These are phyloP conservation scores for Mediolabrus comicus DNA, from an alignment of 108 stramenopile species.

Conservation along the genomic window DNA sequence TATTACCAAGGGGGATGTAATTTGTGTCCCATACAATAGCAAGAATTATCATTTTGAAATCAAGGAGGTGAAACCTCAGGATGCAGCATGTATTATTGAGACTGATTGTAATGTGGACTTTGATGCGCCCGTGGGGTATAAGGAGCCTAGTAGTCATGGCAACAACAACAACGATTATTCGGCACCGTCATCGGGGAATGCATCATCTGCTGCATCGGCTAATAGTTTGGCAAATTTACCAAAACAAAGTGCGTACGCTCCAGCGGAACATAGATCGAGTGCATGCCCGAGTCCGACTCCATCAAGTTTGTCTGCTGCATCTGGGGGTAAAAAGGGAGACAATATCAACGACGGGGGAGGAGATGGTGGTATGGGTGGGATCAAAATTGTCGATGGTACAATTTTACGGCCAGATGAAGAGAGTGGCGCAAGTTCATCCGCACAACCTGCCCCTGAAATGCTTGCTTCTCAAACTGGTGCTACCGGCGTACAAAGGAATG, in stretches of 20 bases:
- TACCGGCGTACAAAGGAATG: conserved; percentile 87
- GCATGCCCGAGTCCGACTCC: conserved; percentile 72
- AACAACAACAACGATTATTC: neutral
- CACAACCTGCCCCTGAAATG: conserved; percentile 28
- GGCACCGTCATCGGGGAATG: conserved; percentile 20
- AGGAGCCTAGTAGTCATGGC: conserved; percentile 54
- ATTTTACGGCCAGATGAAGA: conserved; percentile 52
- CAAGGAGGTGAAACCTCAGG: conserved; percentile 88
- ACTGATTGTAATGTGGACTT: conserved; percentile 95
- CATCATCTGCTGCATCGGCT: conserved; percentile 14
- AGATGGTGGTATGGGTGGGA: conserved; percentile 31
- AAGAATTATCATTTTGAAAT: conserved; percentile 95
- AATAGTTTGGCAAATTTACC: conserved; percentile 33
- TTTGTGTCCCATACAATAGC: conserved; percentile 96
- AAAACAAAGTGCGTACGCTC: conserved; percentile 50
- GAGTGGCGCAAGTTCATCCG: neutral
- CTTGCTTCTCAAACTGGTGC: conserved; percentile 72
- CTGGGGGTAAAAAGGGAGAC: conserved; percentile 1
- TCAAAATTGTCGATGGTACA: conserved; percentile 79
- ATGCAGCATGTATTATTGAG: conserved; percentile 95
- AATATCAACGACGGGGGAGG: conserved; percentile 26
- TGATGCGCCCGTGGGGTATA: conserved; percentile 93
- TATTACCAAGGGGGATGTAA: conserved; percentile 96
- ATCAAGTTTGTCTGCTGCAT: conserved; percentile 35
- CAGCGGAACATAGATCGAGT: conserved; percentile 43